Conservation (phyloP, 768 basidiomycete genomes). For the Piloderma croceum region DNA sequence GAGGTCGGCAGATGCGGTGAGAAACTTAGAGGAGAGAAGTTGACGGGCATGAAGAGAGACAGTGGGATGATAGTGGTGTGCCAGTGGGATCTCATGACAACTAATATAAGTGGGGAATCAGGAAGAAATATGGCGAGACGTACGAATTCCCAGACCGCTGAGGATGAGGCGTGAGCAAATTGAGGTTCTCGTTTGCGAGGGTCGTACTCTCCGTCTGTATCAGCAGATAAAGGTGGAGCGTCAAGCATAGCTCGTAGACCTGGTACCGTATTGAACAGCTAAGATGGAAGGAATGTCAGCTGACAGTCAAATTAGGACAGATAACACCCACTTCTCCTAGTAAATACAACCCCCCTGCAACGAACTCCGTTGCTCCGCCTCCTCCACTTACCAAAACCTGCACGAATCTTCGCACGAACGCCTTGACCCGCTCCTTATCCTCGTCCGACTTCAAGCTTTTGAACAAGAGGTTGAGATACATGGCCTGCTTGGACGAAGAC, state of each 20-base stretch:
- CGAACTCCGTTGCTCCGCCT: conserved; percentile 75
- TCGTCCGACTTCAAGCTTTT: conserved; percentile 75
- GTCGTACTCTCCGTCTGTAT: conserved; percentile 62
- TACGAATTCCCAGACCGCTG: conserved; percentile 89
- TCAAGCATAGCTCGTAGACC: conserved; percentile 39
- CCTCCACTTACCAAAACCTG: conserved; percentile 72
- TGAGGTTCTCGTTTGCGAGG: conserved; percentile 86
- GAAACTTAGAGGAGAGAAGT: conserved; percentile 62
- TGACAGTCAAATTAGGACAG: neutral
- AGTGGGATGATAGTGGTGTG: conserved; percentile 87
- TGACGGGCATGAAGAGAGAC: conserved; percentile 82
- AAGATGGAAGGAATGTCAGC: conserved; percentile 3
- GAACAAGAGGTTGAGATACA: conserved; percentile 94
- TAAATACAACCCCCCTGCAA: conserved; percentile 82
- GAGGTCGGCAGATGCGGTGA: conserved; percentile 84
- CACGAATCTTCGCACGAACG: conserved; percentile 76
- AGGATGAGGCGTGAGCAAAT: conserved; percentile 72
- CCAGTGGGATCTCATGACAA: conserved; percentile 59
- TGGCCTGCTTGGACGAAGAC: conserved; percentile 86
- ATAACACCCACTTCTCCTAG: conserved; percentile 70
- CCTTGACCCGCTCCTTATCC: conserved; percentile 59
- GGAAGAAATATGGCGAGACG: conserved; percentile 19
- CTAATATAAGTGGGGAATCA: neutral
- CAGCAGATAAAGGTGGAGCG: conserved; percentile 2
- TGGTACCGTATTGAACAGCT: conserved; percentile 39